A percentile compares a stretch with the other conserved stretches of the same genome.
Conservation (phyloP, 768 basidiomycete genomes). For the Suillus discolor region DNA sequence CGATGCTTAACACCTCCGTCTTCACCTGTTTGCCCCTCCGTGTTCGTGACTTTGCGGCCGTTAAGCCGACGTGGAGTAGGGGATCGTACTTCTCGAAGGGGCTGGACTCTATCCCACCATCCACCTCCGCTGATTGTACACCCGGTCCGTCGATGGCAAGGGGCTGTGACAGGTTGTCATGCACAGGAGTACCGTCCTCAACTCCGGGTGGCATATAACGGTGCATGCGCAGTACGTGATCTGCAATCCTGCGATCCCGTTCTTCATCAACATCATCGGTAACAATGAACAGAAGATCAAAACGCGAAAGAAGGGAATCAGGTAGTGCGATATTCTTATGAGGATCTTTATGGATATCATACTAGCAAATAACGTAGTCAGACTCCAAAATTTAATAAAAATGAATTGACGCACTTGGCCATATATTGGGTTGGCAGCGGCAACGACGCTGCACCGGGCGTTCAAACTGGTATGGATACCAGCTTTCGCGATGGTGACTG, state of each 20-base stretch:
- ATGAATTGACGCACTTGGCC: constrained; percentile 66
- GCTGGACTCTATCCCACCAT: constrained; percentile 46
- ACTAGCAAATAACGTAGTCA: constrained; percentile 50
- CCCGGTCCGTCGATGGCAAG: constrained; percentile 83
- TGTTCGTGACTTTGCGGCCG: constrained; percentile 48
- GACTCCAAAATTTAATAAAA: constrained; percentile 10
- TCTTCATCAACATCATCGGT: constrained; percentile 98
- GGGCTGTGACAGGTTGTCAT: constrained; percentile 86
- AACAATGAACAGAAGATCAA: constrained; percentile 96
- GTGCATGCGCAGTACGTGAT: constrained; percentile 97
- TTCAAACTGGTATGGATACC: constrained; percentile 99
- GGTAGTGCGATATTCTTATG: constrained; percentile 98
- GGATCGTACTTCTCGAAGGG: constrained; percentile 98
- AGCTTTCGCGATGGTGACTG: constrained; percentile 98
- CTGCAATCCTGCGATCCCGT: constrained; percentile 91
- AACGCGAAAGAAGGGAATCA: constrained; percentile 97
- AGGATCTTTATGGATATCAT: constrained; percentile 99
- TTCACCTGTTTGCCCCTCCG: constrained; percentile 61
- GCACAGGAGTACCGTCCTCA: constrained; percentile 92
- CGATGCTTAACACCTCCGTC: constrained; percentile 86
- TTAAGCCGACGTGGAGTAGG: constrained; percentile 85
- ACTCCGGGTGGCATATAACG: constrained; percentile 95
- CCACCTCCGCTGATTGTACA: constrained; percentile 39
- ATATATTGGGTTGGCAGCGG: constrained; percentile 98
- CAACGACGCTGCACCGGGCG: constrained; percentile 96